A percentile compares a stretch with the other conserved stretches of the same genome.
phyloP scores from a whole-genome alignment of 129 eudicot genomes.

The Flaveria sonorensis region DNA sequence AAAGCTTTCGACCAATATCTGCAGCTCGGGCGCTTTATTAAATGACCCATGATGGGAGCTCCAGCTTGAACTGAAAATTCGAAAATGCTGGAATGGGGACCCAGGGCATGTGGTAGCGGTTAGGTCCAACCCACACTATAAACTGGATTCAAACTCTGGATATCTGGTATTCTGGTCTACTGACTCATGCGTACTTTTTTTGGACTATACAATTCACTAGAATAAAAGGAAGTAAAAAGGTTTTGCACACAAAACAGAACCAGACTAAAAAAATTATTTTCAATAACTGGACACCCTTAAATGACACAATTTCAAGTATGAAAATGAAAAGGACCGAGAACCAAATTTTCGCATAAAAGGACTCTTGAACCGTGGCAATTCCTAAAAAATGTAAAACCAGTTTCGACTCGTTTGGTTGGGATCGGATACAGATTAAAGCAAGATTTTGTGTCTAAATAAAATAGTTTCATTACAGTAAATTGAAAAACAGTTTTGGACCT shows the following conservation, averaged over 20 bases:
- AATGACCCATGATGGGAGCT: no score
- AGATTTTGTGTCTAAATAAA: neutral
- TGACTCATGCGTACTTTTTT: neutral
- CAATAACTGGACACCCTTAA: neutral
- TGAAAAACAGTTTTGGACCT: neutral
- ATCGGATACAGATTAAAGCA: neutral
- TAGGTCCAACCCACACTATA: neutral
- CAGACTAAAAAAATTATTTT: neutral
- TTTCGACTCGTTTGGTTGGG: neutral
- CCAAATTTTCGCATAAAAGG: neutral
- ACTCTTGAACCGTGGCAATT: neutral
- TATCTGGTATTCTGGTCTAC: neutral
- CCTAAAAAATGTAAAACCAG: neutral
- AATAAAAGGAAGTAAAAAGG: no score
- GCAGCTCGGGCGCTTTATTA: no score
- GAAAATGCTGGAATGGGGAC: neutral
- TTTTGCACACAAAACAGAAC: neutral
- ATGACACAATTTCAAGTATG: neutral
- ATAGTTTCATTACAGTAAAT: constrained; percentile 3
- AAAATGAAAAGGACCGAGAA: neutral
- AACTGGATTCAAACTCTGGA: constrained; percentile 4
- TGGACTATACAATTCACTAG: no score
- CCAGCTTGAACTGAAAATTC: neutral
- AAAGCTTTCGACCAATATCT: no score
- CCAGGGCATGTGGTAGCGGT: neutral